phyloP scores from a whole-genome alignment of 352 stramenopile genomes.

The Phytophthora lateralis region DNA sequence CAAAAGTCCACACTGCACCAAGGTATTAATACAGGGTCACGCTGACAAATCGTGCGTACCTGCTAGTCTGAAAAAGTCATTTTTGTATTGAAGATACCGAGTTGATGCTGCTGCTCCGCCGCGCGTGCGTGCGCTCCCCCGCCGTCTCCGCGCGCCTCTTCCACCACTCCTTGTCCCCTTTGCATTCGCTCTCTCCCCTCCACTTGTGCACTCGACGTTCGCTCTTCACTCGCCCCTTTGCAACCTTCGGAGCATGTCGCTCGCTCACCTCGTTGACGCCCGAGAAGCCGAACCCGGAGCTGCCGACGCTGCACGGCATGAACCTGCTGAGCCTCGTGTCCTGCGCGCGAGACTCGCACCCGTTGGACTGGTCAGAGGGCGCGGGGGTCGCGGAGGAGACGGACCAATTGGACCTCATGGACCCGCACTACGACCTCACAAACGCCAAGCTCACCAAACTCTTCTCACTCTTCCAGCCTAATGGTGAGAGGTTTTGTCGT shows the following conservation, averaged over 20 bases:
- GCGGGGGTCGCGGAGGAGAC: conserved; percentile 31
- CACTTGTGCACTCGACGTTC: no score
- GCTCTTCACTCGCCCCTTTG: not conserved
- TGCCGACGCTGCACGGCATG: conserved; percentile 63
- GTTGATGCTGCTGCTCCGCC: conserved; percentile 7
- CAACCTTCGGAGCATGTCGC: not conserved
- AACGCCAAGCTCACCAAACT: conserved; percentile 70
- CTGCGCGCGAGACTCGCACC: conserved; percentile 51
- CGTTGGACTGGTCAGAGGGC: conserved; percentile 73
- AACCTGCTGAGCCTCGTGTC: conserved; percentile 70
- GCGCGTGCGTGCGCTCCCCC: conserved; percentile 2
- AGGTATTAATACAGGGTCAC: no score
- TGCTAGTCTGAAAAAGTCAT: not conserved
- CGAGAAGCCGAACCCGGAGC: conserved; percentile 9
- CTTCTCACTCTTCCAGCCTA: conserved; percentile 68
- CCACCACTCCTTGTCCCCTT: not conserved
- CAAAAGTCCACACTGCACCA: no score
- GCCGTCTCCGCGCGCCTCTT: not conserved
- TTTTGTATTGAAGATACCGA: not conserved
- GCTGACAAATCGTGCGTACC: no score
- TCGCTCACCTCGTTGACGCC: conserved; percentile 25
- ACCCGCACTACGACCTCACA: conserved; percentile 87
- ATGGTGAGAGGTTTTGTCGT: conserved; percentile 34
- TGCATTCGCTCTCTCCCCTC: not conserved
- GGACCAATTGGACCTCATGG: conserved; percentile 74